These are phyloP conservation scores for Cryptococcus depauperatus DNA, from an alignment of 1,284 basidiomycete genomes.

Conservation along the genomic window DNA sequence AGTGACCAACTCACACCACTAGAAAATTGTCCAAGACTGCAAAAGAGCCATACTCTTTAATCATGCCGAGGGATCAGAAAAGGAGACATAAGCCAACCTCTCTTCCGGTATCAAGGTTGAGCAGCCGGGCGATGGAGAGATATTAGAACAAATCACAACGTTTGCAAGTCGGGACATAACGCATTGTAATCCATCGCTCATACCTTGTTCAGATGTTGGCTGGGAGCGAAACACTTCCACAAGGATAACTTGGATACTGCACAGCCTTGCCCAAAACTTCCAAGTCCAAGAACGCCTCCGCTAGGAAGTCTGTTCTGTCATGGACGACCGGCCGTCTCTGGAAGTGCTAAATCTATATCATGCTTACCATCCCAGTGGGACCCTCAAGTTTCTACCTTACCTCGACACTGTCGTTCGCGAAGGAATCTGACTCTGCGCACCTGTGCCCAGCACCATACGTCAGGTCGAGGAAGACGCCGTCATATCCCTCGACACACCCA, in stretches of 20 bases:
- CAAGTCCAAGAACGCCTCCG: constrained; percentile 55
- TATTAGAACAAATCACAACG: constrained; percentile 65
- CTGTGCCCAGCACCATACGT: constrained; percentile 59
- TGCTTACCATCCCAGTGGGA: constrained; percentile 24
- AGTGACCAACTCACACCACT: no score
- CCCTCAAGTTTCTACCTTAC: constrained; percentile 48
- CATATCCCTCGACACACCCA: constrained; percentile 52
- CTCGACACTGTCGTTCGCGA: constrained; percentile 61
- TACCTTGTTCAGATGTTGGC: constrained; percentile 28
- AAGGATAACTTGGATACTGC: constrained; percentile 63
- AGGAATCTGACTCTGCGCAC: constrained; percentile 56
- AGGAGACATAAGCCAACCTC: no score
- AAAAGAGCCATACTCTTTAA: no score
- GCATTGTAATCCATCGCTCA: not conserved
- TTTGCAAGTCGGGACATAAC: constrained; percentile 49
- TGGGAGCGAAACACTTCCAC: constrained; percentile 71
- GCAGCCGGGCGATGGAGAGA: constrained; percentile 54
- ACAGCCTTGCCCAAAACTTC: constrained; percentile 54
- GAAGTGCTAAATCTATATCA: constrained; percentile 6
- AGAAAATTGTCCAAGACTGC: no score
- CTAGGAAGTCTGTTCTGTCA: constrained; percentile 47
- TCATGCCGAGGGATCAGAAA: no score
- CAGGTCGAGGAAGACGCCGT: constrained; percentile 52
- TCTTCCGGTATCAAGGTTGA: no score
- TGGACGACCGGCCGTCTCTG: constrained; percentile 39